phyloP scores from a whole-genome alignment of 2,329 filamentous ascomycete species.

The Metarhizium guizhouense region DNA sequence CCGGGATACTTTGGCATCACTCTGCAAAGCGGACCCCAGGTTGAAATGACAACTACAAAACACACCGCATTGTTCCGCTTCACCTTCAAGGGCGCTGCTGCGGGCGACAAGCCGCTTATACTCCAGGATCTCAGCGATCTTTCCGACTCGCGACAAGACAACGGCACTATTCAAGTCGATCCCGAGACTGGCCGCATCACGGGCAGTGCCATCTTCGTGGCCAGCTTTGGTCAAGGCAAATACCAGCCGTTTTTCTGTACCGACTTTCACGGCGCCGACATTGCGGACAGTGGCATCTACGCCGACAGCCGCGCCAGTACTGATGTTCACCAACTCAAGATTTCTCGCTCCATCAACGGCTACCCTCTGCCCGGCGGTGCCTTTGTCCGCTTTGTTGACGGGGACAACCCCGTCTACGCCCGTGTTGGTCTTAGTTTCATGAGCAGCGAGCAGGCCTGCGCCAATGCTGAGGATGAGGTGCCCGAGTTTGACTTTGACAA shows the following conservation, averaged over 20 bases:
- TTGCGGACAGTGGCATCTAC: conserved; percentile 55
- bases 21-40: conserved; percentile 46
- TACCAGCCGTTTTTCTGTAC: conserved; percentile 58
- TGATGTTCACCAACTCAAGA: conserved; percentile 35
- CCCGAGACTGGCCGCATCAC: conserved; percentile 48
- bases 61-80: conserved; percentile 59
- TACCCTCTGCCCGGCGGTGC: conserved; percentile 52
- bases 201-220: conserved; percentile 51
- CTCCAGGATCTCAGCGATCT: conserved; percentile 59
- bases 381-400: conserved; percentile 51
- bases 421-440: conserved; percentile 65
- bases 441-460: conserved; percentile 55
- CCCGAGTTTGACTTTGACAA: conserved; percentile 54
- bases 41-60: conserved; percentile 61
- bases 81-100: conserved; percentile 40
- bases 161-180: conserved; percentile 48
- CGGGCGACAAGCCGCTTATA: conserved; percentile 44
- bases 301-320: conserved; percentile 44
- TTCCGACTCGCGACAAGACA: conserved; percentile 48
- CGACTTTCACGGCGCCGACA: conserved; percentile 50
- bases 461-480: conserved; percentile 61
- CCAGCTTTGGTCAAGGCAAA: conserved; percentile 55
- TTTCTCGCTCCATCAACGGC: conserved; percentile 40
- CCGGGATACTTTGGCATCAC: conserved; percentile 60
- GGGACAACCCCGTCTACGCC: conserved; percentile 44